Evolutionary conservation across 768 basidiomycete species (phyloP).

Genomic region (Leccinum pellstonianum): DNA sequence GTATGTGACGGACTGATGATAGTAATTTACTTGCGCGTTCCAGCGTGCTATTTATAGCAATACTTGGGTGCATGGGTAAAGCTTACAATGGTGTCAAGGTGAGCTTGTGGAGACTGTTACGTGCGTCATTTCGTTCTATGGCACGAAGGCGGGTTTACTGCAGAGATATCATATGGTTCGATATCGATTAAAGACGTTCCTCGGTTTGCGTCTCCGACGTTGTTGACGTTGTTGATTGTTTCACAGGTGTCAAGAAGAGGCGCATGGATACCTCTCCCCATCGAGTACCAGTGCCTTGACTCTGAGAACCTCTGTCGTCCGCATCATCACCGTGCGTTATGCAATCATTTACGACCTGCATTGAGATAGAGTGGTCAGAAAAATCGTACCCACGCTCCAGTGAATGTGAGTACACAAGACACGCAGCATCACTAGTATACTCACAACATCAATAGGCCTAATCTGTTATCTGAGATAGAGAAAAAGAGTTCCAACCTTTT

Average conservation of each 20-base stretch:
- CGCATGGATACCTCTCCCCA: background rate
- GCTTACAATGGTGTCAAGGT: background rate
- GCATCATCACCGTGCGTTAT: background rate
- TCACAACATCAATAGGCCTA: no score
- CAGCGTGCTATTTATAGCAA: background rate
- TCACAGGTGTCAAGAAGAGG: background rate
- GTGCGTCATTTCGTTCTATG: background rate
- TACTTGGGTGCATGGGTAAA: background rate
- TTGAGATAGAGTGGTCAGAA: background rate
- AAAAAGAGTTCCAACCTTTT: no score
- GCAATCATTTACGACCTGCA: background rate
- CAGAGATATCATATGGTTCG: background rate
- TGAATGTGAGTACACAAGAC: background rate
- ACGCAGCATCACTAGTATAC: background rate
- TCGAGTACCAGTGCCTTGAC: background rate
- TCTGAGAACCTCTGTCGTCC: background rate
- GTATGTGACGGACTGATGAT: slow-evolving; percentile 2
- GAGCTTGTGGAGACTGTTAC: background rate
- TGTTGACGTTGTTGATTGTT: background rate
- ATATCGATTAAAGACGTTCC: background rate
- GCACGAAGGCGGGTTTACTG: background rate
- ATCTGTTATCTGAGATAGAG: background rate
- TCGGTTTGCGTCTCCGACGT: background rate
- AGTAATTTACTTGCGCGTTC: slow-evolving; percentile 4
- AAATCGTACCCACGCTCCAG: background rate